phyloP scores from a whole-genome alignment of 306 rosid genomes.

The Vachellia pachyceras region DNA sequence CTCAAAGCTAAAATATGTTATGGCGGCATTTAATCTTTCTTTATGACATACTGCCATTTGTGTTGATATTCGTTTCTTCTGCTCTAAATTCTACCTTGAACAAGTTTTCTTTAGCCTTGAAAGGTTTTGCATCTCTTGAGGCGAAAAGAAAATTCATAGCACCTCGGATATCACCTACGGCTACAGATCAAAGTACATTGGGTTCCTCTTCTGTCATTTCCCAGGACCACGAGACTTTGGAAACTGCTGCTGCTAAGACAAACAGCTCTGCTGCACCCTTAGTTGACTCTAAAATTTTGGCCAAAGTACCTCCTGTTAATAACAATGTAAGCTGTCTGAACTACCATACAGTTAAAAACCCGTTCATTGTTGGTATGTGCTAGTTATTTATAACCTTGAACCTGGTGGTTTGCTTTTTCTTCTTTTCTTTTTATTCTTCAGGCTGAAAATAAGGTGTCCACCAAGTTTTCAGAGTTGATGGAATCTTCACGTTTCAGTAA shows the following conservation, averaged over 20 bases:
- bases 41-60: neutral
- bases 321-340: constrained; percentile 49
- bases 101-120: constrained; percentile 56
- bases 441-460: constrained; percentile 48
- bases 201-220: constrained; percentile 52
- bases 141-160: constrained; percentile 86
- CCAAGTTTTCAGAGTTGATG: constrained; percentile 43
- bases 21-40: constrained; percentile 23
- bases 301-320: constrained; percentile 41
- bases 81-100: neutral
- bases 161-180: constrained; percentile 72
- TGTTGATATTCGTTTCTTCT: constrained; percentile 23
- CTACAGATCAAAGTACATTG: constrained; percentile 47
- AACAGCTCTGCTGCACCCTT: constrained; percentile 43
- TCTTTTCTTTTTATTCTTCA: constrained; percentile 37
- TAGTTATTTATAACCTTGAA: neutral
- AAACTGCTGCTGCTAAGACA: constrained; percentile 43
- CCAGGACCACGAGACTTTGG: constrained; percentile 42
- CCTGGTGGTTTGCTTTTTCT: neutral
- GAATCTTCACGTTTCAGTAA: constrained; percentile 59
- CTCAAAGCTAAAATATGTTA: neutral
- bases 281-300: constrained; percentile 37
- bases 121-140: constrained; percentile 97
- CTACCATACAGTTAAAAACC: constrained; percentile 20
- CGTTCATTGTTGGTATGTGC: constrained; percentile 15